Evolutionary conservation across 78 protist species (phyloP), one percentile per base, ranked within the genome.

Genomic region (Paratrimastix pyriformis): DNA sequence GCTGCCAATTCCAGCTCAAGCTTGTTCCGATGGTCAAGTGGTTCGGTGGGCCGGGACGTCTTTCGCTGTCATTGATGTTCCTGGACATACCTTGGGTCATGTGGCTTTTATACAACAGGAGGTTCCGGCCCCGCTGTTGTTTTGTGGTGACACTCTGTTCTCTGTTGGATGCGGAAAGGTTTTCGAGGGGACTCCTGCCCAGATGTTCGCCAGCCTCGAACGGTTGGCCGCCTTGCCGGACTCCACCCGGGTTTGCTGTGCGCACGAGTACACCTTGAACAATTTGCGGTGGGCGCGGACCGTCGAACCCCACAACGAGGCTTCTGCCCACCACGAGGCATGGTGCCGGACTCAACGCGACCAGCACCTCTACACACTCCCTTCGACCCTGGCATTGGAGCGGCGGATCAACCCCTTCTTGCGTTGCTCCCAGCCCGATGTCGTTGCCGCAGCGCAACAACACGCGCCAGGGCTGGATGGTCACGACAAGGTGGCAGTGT

Each of bases 61-160:
- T 15, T 11, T 3, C n/a, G 58, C 2, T 52, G 74, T 68, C 32
- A 21, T 68, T 3, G 74, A 46, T 33, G 59, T 46, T 11, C 24
- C 35, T 21, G 74, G 74, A 32, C 74, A 68, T 59, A 68, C 74
- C 29, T 13, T 2, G 1, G 74, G 74, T 2, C 60, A 68, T 55
- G 26, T 68, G 0, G 42, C 66, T 44, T 74, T 15, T 8, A n/a
- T n/a, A n/a, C n/a, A n/a, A n/a, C 35, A 26, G 35, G 5, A 39
- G 2, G 30, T 4, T 8, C 40, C 1, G 38, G 58, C 5, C 13
- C 21, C 3, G 0, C 6, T 1, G 21, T 24, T 35, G n/a, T 74
- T 74, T 55, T 39, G 30, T 15, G 80, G 80, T 60, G 80, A 76
- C 73, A 0, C 80, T 5, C 73, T 76, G 40, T 76, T 76, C 37